Evolutionary conservation across 495 filamentous ascomycete species (phyloP).

Genomic region (Neurospora tetraspora): DNA sequence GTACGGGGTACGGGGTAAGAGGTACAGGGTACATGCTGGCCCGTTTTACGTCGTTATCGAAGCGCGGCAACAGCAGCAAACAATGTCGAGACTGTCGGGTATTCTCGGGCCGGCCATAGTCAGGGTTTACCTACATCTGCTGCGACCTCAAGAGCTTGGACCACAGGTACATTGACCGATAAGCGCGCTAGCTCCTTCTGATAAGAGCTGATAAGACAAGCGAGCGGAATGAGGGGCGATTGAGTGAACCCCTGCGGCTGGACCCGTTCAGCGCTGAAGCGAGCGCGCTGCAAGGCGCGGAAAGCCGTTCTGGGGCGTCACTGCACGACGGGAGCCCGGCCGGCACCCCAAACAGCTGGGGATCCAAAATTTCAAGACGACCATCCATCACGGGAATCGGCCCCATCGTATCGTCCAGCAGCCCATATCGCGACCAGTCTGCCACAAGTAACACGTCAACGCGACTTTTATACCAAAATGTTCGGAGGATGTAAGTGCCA

Average conservation of each 20-base stretch:
- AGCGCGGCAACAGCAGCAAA: background rate
- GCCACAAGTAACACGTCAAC: background rate
- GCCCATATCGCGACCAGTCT: background rate
- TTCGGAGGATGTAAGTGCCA: constrained; percentile 34
- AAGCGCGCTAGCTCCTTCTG: background rate
- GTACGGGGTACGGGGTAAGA: background rate
- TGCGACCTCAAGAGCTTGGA: background rate
- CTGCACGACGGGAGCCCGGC: background rate
- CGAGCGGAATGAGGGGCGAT: background rate
- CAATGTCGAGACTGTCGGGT: constrained; percentile 10
- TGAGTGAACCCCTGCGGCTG: background rate
- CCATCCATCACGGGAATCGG: background rate
- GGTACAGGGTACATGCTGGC: background rate
- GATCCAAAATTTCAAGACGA: background rate
- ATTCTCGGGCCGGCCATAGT: constrained; percentile 16
- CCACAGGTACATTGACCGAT: background rate
- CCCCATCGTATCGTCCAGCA: background rate
- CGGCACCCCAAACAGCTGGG: background rate
- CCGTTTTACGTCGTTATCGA: background rate
- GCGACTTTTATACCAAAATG: constrained; percentile 21
- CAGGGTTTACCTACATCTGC: background rate
- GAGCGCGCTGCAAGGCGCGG: background rate
- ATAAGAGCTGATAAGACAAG: background rate
- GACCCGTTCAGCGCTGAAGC: background rate
- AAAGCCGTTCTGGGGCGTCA: background rate